Base-by-base conservation (phyloP, 2,329 filamentous ascomycete species). In the Hymenoscyphus albidus region DNA sequence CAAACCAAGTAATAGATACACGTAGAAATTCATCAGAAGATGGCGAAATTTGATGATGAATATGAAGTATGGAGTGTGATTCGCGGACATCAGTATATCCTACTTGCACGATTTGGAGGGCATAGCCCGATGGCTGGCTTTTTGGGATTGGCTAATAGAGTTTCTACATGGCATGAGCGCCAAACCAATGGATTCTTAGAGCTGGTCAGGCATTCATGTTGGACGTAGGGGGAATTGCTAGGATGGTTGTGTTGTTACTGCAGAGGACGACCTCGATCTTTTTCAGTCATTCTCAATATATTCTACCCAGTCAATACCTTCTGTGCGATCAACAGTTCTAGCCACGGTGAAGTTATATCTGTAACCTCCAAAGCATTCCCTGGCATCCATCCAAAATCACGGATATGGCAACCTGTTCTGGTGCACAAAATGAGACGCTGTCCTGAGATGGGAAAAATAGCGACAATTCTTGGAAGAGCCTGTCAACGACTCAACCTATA, bases 1-100 rank as follows among this genome's bases (percentile, higher is more conserved):
- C 76, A 39, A 78, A 83, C 4, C 74, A 81, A 0, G 67, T 69
- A 32, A 22, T 83, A 83, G 68, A 71, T 74, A 1, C 75, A 76
- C 2, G 78, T 81, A 0, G 75, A 80, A 60, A 56, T 51, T 27
- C 58, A 48, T 4, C 54, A 65, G 10, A 58, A 58, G 38, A 54
- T 64, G 1, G 58, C 51, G 3, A 44, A 62, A 16, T 56, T 59
- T 39, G 56, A 58, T 4, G 62, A 59, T 31, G 59, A 66, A 12
- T 62, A 62, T 57, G 58, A 62, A 5, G 57, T 63, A 65, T 22
- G 61, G 22, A 14, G 48, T 27, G 59, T 22, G 48, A 54, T 27
- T 22, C 18, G 16, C 42, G 3, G 9, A 12, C 13, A 13, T 54
- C 22, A 27, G 22, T 54, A 27, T 27, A 27, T 54, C 14, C 22